Conservation (phyloP, 2,329 filamentous ascomycete genomes). For the Arthrobotrys sinensis region DNA sequence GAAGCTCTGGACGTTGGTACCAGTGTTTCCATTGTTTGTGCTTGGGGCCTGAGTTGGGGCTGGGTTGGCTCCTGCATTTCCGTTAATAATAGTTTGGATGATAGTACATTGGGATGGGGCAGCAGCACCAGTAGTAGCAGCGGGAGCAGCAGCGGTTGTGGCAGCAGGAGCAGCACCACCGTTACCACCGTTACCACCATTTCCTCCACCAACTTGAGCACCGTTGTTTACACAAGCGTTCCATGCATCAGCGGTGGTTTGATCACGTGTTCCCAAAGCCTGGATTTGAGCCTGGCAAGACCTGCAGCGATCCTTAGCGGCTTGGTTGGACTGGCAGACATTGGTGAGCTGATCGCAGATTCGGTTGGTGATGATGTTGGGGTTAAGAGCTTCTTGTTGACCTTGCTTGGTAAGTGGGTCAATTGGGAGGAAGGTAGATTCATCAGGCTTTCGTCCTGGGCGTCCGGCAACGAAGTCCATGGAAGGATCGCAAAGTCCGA, state of each 20-base stretch:
- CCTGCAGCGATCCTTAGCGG: constrained; percentile 73
- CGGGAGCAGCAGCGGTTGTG: constrained; percentile 61
- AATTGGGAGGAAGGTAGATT: constrained; percentile 78
- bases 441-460: constrained; percentile 71
- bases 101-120: constrained; percentile 16
- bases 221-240: constrained; percentile 54
- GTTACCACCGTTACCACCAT: constrained; percentile 29
- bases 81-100: constrained; percentile 50
- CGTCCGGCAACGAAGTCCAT: constrained; percentile 75
- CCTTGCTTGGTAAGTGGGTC: constrained; percentile 71
- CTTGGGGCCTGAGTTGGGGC: constrained; percentile 27
- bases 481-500: constrained; percentile 66
- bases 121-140: constrained; percentile 58
- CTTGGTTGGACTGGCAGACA: constrained; percentile 76
- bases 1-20: constrained; percentile 68
- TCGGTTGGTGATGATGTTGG: constrained; percentile 81
- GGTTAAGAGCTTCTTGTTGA: constrained; percentile 79
- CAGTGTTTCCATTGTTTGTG: constrained; percentile 38
- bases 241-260: constrained; percentile 68
- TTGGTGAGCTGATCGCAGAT: constrained; percentile 79
- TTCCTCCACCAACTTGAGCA: constrained; percentile 61
- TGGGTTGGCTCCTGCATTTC: constrained; percentile 58
- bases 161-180: constrained; percentile 54
- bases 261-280: constrained; percentile 68
- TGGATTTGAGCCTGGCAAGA: constrained; percentile 72